Conservation (phyloP, 2,329 filamentous ascomycete genomes). For the Pestalotiopsis sp. region DNA sequence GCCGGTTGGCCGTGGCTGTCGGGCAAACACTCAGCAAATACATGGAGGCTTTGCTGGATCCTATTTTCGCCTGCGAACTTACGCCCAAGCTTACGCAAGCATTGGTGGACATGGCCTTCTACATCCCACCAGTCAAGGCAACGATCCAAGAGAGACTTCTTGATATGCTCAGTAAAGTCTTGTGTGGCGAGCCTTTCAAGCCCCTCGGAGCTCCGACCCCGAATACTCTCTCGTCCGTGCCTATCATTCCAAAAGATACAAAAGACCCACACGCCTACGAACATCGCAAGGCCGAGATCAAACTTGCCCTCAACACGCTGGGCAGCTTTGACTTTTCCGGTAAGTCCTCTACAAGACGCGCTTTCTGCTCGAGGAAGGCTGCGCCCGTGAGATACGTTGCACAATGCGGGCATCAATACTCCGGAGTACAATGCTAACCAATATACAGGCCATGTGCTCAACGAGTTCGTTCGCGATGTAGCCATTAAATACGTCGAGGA, state of each 20-base stretch:
- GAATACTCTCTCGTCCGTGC: slow-evolving; percentile 79
- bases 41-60: slow-evolving; percentile 92
- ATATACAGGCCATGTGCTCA: slow-evolving; percentile 76
- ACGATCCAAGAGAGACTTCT: slow-evolving; percentile 92
- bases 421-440: slow-evolving; percentile 14
- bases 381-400: not conserved
- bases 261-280: slow-evolving; percentile 84
- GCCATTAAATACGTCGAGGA: slow-evolving; percentile 98
- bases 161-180: slow-evolving; percentile 91
- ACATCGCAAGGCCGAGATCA: slow-evolving; percentile 81
- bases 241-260: slow-evolving; percentile 83
- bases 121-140: slow-evolving; percentile 91
- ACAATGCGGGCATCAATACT: not conserved
- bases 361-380: not conserved
- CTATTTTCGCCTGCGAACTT: slow-evolving; percentile 94
- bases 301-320: slow-evolving; percentile 88
- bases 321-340: slow-evolving; percentile 96
- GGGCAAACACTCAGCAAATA: slow-evolving; percentile 98
- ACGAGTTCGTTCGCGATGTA: slow-evolving; percentile 98
- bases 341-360: slow-evolving; percentile 22
- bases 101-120: slow-evolving; percentile 97
- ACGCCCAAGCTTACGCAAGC: slow-evolving; percentile 94
- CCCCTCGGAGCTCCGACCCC: slow-evolving; percentile 85
- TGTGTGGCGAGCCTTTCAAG: slow-evolving; percentile 90
- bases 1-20: slow-evolving; percentile 91